phyloP scores from a whole-genome alignment of 108 stramenopile genomes.

The Parmales sp. region DNA sequence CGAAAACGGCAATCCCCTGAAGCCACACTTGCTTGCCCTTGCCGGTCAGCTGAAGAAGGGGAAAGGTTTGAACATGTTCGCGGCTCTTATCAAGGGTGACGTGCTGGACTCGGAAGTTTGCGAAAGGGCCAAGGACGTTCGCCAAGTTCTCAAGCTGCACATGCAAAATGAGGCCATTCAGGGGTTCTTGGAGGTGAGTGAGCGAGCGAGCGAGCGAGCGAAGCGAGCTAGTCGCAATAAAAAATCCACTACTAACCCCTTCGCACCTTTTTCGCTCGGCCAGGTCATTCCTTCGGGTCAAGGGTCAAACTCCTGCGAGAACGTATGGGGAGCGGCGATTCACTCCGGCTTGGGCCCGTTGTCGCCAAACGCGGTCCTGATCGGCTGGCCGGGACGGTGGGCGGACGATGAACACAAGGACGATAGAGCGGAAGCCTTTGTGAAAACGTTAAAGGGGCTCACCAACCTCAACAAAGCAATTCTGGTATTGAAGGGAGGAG shows the following conservation, averaged over 20 bases:
- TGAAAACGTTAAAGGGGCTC: constrained; percentile 40
- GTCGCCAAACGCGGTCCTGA: constrained; percentile 55
- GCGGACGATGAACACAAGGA: constrained; percentile 12
- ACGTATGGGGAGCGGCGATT: constrained; percentile 38
- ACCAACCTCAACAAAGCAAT: constrained; percentile 42
- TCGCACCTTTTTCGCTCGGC: constrained; percentile 25
- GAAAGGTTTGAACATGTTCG: constrained; percentile 49
- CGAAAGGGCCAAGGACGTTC: constrained; percentile 21
- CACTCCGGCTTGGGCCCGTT: constrained; percentile 58
- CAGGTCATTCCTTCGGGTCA: constrained; percentile 34
- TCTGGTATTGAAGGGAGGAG: constrained; percentile 33
- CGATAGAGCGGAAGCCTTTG: constrained; percentile 24
- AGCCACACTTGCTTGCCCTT: constrained; percentile 40
- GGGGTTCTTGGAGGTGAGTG: constrained; percentile 23
- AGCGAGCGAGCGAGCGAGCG: background rate
- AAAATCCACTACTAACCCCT: background rate
- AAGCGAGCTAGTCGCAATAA: background rate
- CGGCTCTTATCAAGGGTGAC: constrained; percentile 31
- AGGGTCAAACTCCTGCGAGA: constrained; percentile 22
- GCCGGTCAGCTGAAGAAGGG: constrained; percentile 63
- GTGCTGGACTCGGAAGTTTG: constrained; percentile 5
- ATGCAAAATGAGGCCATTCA: constrained; percentile 45
- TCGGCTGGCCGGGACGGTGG: constrained; percentile 41
- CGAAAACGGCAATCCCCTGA: constrained; percentile 35
- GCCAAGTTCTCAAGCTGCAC: constrained; percentile 39